These are phyloP conservation scores for Exsudoporus frostii DNA, from an alignment of 768 basidiomycete genomes.

Conservation along the genomic window DNA sequence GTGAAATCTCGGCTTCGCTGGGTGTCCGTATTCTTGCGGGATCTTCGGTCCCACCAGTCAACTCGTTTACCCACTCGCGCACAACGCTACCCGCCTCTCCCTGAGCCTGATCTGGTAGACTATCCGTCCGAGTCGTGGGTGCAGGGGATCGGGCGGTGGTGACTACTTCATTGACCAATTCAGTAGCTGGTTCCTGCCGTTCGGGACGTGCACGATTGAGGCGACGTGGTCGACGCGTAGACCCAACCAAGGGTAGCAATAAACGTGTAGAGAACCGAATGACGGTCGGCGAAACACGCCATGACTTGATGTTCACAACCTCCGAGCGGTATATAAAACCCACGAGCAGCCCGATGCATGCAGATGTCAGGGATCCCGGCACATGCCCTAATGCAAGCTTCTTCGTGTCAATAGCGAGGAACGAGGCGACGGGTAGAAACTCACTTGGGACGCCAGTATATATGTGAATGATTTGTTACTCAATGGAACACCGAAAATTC, in stretches of 20 bases:
- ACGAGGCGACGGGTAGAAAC: conserved; percentile 7
- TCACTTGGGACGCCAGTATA: conserved; percentile 68
- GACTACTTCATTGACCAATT: conserved; percentile 48
- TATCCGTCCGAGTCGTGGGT: conserved; percentile 21
- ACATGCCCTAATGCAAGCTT: conserved; percentile 69
- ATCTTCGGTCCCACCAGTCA: conserved; percentile 63
- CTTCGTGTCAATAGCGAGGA: conserved; percentile 4
- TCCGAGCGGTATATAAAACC: conserved; percentile 86
- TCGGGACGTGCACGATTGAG: conserved; percentile 77
- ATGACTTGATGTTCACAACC: conserved; percentile 71
- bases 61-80: conserved; percentile 76
- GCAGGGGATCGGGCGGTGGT: conserved; percentile 53
- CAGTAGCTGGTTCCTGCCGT: conserved; percentile 13
- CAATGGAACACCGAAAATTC: conserved; percentile 68
- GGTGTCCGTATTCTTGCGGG: conserved; percentile 65
- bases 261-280: conserved; percentile 54
- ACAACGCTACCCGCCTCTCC: conserved; percentile 45
- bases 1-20: conserved; percentile 69
- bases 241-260: conserved; percentile 66
- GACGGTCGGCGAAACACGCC: conserved; percentile 65
- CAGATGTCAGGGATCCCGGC: conserved; percentile 62
- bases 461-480: conserved; percentile 78
- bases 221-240: conserved; percentile 58
- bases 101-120: conserved; percentile 18
- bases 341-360: conserved; percentile 60